phyloP scores from a whole-genome alignment of 768 basidiomycete genomes.

The Multifurca ochricompacta region DNA sequence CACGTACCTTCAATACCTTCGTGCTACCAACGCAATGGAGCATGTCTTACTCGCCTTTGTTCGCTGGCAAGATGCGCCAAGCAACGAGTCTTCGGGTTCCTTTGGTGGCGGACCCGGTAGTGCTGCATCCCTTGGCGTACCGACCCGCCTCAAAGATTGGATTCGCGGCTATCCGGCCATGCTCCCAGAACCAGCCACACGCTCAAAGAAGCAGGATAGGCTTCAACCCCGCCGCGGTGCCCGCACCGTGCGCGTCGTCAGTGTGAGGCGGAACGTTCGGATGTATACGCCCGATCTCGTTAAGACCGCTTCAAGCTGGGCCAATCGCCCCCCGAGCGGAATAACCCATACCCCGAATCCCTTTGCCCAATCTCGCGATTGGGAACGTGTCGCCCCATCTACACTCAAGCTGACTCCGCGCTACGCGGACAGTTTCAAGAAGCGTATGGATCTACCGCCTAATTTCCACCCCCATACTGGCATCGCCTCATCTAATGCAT shows the following conservation, averaged over 20 bases:
- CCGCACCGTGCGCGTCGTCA: slow-evolving; percentile 67
- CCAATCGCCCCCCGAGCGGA: slow-evolving; percentile 27
- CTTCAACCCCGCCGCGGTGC: slow-evolving; percentile 69
- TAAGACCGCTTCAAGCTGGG: slow-evolving; percentile 49
- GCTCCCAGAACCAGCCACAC: slow-evolving; percentile 41
- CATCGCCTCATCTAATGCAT: slow-evolving; percentile 27
- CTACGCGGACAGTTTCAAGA: slow-evolving; percentile 70
- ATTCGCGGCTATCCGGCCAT: slow-evolving; percentile 82
- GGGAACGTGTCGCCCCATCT: slow-evolving; percentile 63
- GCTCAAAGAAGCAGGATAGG: slow-evolving; percentile 42
- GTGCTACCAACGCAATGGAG: slow-evolving; percentile 80
- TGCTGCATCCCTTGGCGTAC: slow-evolving; percentile 54
- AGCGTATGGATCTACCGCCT: slow-evolving; percentile 61
- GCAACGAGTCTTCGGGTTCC: slow-evolving; percentile 24
- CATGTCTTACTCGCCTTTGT: slow-evolving; percentile 90
- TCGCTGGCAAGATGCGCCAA: slow-evolving; percentile 59
- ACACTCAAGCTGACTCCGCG: slow-evolving; percentile 54
- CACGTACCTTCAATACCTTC: slow-evolving; percentile 66
- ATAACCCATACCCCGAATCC: slow-evolving; percentile 31
- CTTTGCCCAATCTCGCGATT: slow-evolving; percentile 62
- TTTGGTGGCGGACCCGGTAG: slow-evolving; percentile 39
- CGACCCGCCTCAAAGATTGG: slow-evolving; percentile 85
- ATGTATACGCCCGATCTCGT: slow-evolving; percentile 87
- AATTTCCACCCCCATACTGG: slow-evolving; percentile 47
- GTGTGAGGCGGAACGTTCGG: slow-evolving; percentile 72